Evolutionary conservation across 495 filamentous ascomycete genomes (phyloP).

Genomic region (Penicillium steckii): DNA sequence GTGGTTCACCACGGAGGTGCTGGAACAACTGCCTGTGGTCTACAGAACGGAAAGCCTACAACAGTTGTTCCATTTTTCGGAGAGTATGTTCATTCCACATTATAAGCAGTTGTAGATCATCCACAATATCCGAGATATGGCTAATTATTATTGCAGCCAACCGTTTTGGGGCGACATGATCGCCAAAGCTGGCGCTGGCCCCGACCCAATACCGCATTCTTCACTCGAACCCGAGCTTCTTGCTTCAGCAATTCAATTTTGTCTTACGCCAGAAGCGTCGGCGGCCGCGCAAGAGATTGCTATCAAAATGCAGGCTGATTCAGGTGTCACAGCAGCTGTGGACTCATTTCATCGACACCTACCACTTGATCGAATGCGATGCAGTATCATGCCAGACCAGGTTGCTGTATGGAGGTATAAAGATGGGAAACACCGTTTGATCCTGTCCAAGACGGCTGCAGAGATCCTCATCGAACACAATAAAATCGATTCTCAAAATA

Average conservation of each 20-base stretch:
- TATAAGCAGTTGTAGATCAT: neutral
- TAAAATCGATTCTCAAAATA: conserved; percentile 59
- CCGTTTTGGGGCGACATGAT: conserved; percentile 83
- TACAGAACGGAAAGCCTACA: conserved; percentile 57
- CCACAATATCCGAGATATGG: neutral
- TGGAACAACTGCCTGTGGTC: conserved; percentile 63
- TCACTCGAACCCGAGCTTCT: conserved; percentile 61
- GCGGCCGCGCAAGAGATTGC: conserved; percentile 59
- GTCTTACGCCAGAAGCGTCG: conserved; percentile 58
- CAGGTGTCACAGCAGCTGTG: conserved; percentile 74
- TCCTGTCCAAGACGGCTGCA: conserved; percentile 66
- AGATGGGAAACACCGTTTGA: conserved; percentile 37
- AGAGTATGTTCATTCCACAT: conserved; percentile 38
- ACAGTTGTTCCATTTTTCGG: conserved; percentile 66
- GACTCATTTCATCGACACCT: conserved; percentile 67
- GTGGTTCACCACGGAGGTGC: conserved; percentile 68
- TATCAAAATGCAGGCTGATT: conserved; percentile 60
- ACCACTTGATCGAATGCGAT: conserved; percentile 66
- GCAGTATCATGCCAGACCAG: conserved; percentile 63
- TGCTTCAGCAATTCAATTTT: conserved; percentile 67
- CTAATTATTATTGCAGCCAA: conserved; percentile 40
- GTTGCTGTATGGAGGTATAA: conserved; percentile 71
- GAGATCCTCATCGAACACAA: conserved; percentile 59
- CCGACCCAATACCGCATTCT: conserved; percentile 40
- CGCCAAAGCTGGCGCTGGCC: conserved; percentile 27